phyloP scores from a whole-genome alignment of 176 grass and related monocot genomes.

The Aegilops longissima region DNA sequence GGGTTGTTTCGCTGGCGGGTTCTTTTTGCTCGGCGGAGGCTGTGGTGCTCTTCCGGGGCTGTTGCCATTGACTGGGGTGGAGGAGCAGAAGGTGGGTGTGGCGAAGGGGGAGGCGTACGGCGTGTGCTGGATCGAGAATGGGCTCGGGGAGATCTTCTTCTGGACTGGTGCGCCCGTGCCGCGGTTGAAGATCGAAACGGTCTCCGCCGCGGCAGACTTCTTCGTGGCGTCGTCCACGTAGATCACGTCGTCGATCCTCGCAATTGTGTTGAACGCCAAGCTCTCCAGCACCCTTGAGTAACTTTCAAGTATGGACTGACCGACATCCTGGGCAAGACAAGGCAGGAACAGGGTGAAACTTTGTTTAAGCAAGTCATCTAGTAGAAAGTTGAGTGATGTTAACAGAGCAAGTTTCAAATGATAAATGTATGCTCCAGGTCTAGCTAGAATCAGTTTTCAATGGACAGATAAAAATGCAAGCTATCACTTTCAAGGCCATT shows the following conservation, averaged over 20 bases:
- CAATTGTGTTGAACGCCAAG: constrained; percentile 90
- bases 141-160: constrained; percentile 86
- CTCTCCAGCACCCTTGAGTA: constrained; percentile 96
- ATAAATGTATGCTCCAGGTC: not conserved
- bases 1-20: constrained; percentile 33
- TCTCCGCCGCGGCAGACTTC: constrained; percentile 57
- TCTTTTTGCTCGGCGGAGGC: constrained; percentile 46
- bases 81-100: constrained; percentile 77
- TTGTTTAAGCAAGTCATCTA: not conserved
- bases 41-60: constrained; percentile 69
- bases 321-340: constrained; percentile 78
- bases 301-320: constrained; percentile 96
- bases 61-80: constrained; percentile 66
- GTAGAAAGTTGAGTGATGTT: not conserved
- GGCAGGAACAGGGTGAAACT: constrained; percentile 1
- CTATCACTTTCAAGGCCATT: not conserved
- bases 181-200: constrained; percentile 72
- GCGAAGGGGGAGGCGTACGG: constrained; percentile 84
- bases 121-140: constrained; percentile 83
- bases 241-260: constrained; percentile 91
- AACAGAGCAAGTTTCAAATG: not conserved
- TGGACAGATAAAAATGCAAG: not conserved
- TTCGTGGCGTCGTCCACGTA: constrained; percentile 81
- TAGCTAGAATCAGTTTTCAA: not conserved
- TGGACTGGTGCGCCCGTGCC: constrained; percentile 63